phyloP scores from a whole-genome alignment of 192 early-diverging fungal species.

The Globomyces pollinis-pini region DNA sequence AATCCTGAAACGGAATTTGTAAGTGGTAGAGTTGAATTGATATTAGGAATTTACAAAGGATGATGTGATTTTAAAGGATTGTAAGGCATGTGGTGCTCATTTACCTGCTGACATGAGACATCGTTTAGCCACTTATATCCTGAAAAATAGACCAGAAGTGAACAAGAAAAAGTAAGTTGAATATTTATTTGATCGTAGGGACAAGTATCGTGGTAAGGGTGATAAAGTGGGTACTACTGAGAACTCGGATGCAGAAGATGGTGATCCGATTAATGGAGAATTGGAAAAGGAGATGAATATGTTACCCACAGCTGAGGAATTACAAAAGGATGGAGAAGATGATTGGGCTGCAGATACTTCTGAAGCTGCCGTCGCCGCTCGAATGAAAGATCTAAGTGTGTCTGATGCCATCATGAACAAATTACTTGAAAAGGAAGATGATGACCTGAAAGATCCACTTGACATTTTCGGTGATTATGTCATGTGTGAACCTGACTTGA shows the following conservation, averaged over 20 bases:
- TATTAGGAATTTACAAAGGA: slow-evolving; percentile 33
- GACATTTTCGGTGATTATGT: slow-evolving; percentile 75
- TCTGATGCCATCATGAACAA: slow-evolving; percentile 33
- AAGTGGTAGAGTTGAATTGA: slow-evolving; percentile 9
- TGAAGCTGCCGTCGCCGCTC: slow-evolving; percentile 64
- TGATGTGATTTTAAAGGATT: slow-evolving; percentile 61
- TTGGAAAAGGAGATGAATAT: slow-evolving; percentile 13
- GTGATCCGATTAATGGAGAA: slow-evolving; percentile 37
- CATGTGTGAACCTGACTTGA: slow-evolving; percentile 36
- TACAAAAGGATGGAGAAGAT: slow-evolving; percentile 53
- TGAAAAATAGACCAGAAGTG: slow-evolving; percentile 79
- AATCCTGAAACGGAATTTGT: slow-evolving; percentile 97
- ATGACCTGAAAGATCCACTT: slow-evolving; percentile 45
- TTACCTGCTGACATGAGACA: slow-evolving; percentile 80
- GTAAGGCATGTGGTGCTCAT: slow-evolving; percentile 87
- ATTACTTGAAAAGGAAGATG: slow-evolving; percentile 44
- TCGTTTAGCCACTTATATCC: slow-evolving; percentile 78
- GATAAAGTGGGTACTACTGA: slow-evolving; percentile 6
- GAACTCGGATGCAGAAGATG: slow-evolving; percentile 37
- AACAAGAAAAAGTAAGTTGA: slow-evolving; percentile 18
- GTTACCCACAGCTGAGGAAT: slow-evolving; percentile 11
- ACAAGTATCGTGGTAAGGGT: slow-evolving; percentile 5
- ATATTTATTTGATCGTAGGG: not conserved
- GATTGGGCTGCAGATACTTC: slow-evolving; percentile 75
- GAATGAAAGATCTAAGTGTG: slow-evolving; percentile 61